A percentile compares a stretch with the other conserved stretches of the same genome.
These are phyloP conservation scores for Cicer bijugum DNA, from an alignment of 306 rosid species.

Conservation along the genomic window DNA sequence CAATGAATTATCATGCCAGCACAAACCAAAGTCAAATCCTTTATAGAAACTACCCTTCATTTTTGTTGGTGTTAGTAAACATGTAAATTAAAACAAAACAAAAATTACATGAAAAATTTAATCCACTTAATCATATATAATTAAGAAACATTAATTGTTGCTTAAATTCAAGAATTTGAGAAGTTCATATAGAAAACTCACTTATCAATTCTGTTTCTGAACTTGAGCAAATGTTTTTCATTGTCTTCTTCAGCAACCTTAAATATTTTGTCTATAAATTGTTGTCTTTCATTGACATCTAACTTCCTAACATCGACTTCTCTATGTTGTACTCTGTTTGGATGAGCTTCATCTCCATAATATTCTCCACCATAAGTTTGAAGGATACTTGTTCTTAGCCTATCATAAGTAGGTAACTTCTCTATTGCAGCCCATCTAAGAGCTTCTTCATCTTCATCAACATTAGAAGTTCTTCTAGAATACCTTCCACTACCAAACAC, in stretches of 20 bases:
- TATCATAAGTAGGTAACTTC: conserved; percentile 79
- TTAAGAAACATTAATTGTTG: neutral
- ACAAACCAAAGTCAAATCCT: conserved; percentile 38
- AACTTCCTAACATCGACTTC: conserved; percentile 83
- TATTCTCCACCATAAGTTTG: conserved; percentile 52
- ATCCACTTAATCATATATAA: neutral
- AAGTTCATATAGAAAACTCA: conserved; percentile 44
- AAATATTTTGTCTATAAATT: conserved; percentile 70
- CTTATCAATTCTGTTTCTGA: conserved; percentile 70
- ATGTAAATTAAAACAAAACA: neutral
- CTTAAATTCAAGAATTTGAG: neutral
- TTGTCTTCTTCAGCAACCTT: conserved; percentile 93
- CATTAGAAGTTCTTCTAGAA: conserved; percentile 59
- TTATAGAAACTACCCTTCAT: conserved; percentile 35
- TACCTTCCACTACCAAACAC: conserved; percentile 55
- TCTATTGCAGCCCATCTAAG: conserved; percentile 95
- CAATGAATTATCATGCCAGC: neutral
- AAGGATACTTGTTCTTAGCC: conserved; percentile 80
- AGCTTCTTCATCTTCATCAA: conserved; percentile 86
- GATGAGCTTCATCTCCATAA: conserved; percentile 39
- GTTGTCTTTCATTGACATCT: conserved; percentile 59
- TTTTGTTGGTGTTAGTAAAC: neutral
- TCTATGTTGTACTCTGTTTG: conserved; percentile 45
- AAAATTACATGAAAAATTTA: neutral
- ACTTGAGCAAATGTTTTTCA: conserved; percentile 67